Percentiles rank a stretch among this genome's conserved stretches.
Evolutionary conservation across 2,329 filamentous ascomycete genomes (phyloP).

Genomic region (Talaromyces pinophilus): DNA sequence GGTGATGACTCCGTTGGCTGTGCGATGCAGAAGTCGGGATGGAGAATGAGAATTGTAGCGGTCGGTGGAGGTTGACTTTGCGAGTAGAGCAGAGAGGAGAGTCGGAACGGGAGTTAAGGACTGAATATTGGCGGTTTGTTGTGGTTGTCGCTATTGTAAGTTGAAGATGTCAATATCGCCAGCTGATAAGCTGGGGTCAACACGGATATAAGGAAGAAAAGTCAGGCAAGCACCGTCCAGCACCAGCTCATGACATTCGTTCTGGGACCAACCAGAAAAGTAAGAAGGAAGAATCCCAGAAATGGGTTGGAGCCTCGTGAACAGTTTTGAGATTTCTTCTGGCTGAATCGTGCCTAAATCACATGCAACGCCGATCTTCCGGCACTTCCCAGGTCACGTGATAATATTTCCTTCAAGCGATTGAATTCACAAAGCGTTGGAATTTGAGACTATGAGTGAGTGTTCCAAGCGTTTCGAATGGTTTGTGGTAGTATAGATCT

Average conservation of each 20-base stretch:
- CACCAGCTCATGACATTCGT: constrained; percentile 13
- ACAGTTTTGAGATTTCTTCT: neutral
- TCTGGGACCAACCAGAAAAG: neutral
- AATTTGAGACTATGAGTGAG: neutral
- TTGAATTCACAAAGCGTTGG: too few relatives aligned
- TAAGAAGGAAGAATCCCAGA: neutral
- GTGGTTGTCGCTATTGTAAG: neutral
- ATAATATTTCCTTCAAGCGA: neutral
- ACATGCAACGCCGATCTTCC: constrained; percentile 19
- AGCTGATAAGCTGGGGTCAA: constrained; percentile 11
- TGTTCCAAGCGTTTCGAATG: neutral
- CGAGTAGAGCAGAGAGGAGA: constrained; percentile 29
- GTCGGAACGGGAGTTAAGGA: constrained; percentile 29
- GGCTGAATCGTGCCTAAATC: constrained; percentile 11
- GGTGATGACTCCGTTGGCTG: constrained; percentile 32
- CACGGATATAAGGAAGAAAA: neutral
- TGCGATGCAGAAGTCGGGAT: constrained; percentile 24
- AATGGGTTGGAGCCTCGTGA: neutral
- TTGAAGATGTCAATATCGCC: neutral
- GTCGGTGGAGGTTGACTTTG: constrained; percentile 19
- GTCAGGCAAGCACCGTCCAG: constrained; percentile 5
- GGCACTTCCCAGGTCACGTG: constrained; percentile 20
- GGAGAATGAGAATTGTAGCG: constrained; percentile 21
- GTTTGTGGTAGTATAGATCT: neutral
- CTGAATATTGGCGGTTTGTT: constrained; percentile 38